Evolutionary conservation across 129 eudicot species (phyloP).

Genomic region (Smallanthus sonchifolius): DNA sequence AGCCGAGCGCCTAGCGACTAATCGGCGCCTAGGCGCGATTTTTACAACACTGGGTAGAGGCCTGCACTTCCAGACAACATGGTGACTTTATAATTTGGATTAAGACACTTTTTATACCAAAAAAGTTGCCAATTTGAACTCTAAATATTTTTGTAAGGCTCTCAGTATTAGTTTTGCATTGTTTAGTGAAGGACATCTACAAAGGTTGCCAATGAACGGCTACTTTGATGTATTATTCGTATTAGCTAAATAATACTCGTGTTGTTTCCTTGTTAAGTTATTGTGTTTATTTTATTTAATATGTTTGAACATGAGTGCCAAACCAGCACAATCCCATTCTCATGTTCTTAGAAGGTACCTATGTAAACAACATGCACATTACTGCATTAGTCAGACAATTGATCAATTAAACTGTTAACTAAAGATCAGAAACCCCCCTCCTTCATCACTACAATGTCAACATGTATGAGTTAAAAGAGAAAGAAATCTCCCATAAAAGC

Average conservation of each 20-base stretch:
- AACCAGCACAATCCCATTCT: constrained; percentile 11
- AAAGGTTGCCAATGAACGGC: not conserved
- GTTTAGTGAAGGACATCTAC: not conserved
- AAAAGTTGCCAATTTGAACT: not conserved
- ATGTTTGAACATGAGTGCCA: constrained; percentile 2
- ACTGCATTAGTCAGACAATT: constrained; percentile 1
- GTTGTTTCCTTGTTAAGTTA: constrained; percentile 2
- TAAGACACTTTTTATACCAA: not conserved
- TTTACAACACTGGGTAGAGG: no score
- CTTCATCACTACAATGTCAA: constrained; percentile 7
- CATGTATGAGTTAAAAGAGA: constrained; percentile 1
- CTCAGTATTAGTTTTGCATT: not conserved
- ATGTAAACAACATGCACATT: constrained; percentile 3
- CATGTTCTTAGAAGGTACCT: constrained; percentile 22
- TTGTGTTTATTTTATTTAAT: constrained; percentile 8
- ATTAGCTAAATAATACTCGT: not conserved
- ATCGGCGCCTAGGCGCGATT: no score
- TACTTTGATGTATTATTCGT: not conserved
- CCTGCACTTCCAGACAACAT: not conserved
- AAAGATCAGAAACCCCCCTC: constrained; percentile 16
- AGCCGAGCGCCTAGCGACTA: no score
- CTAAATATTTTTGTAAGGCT: not conserved
- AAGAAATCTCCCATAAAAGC: not conserved
- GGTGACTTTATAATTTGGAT: not conserved
- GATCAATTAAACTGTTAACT: not conserved